Evolutionary conservation across 1,139 yeast genomes (phyloP), one percentile per base, ranked within the genome.

Genomic region (Protomyces inundatus): DNA sequence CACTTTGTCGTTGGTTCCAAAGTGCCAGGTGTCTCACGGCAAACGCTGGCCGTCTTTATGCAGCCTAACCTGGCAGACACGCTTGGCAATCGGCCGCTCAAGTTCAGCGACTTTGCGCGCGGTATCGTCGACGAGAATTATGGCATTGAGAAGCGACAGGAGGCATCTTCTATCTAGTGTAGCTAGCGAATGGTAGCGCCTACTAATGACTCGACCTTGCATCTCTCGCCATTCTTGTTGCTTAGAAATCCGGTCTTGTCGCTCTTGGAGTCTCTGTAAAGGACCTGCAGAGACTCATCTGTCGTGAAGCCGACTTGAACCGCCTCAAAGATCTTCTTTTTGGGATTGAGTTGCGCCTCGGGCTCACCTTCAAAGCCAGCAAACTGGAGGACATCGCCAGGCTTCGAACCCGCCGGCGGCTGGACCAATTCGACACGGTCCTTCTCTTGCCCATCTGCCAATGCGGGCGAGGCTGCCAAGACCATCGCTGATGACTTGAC

Each of bases 291-390:
- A 5, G 40, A 9, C 30, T 51, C 56, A 16, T 39, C 45, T 10
- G 62, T 91, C 66, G 93, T 79, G 81, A 93, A 91, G 66, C 82
- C 81, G 61, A 97, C 98, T 80, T 95, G 98, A 69, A 89, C 81
- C 62, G 91, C 82, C 81, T 95, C 99, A 93, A 96, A 95, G 68
- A 93, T 81, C 83, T 95, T 95, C 88, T 93, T 95, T 86, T 95
- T 95, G 71, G 99, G 98, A 79, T 93, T 91, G 77, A 95, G 82
- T 74, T 87, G 95, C 74, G 90, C 84, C 77, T 90, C 96, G 69
- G 99, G 98, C 53, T 74, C 76, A 68, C 89, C 89, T 72, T 90
- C 86, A 76, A 80, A 90, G 66, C 89, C 95, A 78, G 90, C 97
- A 73, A 95, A 93, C 82, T 89, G 90, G 69, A 93, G 82, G 81